A percentile compares a stretch with the other conserved stretches of the same genome.
Conservation (phyloP, 2,329 filamentous ascomycete species). For the Chrysoporthe deuterocubensis region DNA sequence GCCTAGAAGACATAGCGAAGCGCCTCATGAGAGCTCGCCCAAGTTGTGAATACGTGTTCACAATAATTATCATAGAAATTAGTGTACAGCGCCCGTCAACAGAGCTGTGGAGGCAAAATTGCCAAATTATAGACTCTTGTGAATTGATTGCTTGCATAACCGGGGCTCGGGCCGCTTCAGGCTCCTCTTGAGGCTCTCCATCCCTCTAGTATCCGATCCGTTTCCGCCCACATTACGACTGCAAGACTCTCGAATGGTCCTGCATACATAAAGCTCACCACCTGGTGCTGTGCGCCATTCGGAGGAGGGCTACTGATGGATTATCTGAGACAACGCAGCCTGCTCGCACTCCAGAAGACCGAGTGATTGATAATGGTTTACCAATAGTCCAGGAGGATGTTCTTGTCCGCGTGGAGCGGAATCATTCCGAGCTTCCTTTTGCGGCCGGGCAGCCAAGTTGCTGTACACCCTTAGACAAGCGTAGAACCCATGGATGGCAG, state of each 20-base stretch:
- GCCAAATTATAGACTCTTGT: not conserved
- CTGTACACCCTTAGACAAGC: not conserved
- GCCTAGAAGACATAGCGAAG: no score
- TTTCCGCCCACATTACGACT: not conserved
- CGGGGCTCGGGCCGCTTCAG: not conserved
- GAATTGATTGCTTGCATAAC: not conserved
- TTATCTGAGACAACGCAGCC: not conserved
- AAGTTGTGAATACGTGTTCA: no score
- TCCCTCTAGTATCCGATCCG: not conserved
- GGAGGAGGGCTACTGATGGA: not conserved
- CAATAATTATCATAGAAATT: no score
- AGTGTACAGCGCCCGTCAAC: not conserved
- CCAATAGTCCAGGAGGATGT: no score
- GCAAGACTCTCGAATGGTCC: not conserved
- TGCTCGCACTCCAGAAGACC: not conserved
- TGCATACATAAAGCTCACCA: not conserved
- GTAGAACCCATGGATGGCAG: no score
- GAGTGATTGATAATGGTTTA: no score
- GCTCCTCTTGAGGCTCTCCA: not conserved
- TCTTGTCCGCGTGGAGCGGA: not conserved
- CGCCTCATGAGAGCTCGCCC: no score
- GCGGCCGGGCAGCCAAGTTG: not conserved
- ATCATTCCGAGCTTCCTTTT: not conserved
- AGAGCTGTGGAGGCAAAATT: not conserved
- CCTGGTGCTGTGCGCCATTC: not conserved